These are phyloP conservation scores for Neurospora sp. DNA, from an alignment of 495 filamentous ascomycete genomes.

Conservation along the genomic window DNA sequence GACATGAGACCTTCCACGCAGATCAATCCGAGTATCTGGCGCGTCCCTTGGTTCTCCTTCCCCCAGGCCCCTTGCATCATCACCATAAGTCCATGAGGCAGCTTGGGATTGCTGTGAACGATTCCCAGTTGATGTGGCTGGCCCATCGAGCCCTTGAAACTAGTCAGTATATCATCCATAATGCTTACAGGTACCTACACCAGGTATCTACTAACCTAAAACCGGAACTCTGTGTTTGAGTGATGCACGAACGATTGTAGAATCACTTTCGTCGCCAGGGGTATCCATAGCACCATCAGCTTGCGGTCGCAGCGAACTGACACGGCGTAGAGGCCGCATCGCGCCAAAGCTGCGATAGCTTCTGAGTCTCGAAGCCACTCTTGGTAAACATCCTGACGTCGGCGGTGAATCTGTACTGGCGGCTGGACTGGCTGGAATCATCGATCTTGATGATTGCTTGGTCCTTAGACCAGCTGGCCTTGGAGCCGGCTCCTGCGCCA, in stretches of 20 bases:
- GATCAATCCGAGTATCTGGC: conserved; percentile 16
- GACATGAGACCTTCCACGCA: conserved; percentile 30
- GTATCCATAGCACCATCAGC: conserved; percentile 4
- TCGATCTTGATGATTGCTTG: not conserved
- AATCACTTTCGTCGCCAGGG: not conserved
- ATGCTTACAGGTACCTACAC: not conserved
- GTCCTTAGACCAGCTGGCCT: conserved; percentile 1
- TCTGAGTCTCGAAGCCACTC: conserved; percentile 5
- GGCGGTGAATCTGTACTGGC: not conserved
- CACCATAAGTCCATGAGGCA: not conserved
- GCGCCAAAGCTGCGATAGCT: conserved; percentile 6
- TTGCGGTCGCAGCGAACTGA: conserved; percentile 5
- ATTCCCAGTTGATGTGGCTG: not conserved
- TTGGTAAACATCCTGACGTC: conserved; percentile 3
- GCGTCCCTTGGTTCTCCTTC: not conserved
- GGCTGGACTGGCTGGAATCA: not conserved
- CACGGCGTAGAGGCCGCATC: conserved; percentile 1
- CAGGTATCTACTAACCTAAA: not conserved
- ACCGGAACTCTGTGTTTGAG: not conserved
- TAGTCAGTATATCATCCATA: not conserved
- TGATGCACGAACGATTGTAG: not conserved
- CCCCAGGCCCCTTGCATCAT: not conserved
- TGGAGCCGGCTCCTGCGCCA: not conserved
- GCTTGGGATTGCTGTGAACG: not conserved
- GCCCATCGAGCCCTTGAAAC: not conserved